Evolutionary conservation across 2,329 filamentous ascomycete genomes (phyloP).

Genomic region (Stagonosporopsis rhizophila): DNA sequence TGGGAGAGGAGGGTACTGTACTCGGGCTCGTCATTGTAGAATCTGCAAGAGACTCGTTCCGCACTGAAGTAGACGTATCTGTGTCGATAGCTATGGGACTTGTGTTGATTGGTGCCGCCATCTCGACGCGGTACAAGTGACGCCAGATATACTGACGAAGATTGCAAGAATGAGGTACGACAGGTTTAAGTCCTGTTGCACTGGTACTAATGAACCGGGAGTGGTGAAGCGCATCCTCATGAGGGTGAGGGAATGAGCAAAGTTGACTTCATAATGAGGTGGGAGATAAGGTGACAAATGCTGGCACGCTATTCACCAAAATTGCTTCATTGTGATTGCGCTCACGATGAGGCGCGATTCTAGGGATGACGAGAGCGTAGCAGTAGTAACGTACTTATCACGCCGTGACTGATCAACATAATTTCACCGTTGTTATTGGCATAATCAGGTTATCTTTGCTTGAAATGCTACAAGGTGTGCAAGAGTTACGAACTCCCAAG

Average conservation of each 20-base stretch:
- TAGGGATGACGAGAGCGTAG: too few species aligned
- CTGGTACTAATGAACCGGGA: background rate
- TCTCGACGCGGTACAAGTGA: background rate
- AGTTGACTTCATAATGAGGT: background rate
- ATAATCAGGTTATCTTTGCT: too few species aligned
- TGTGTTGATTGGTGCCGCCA: background rate
- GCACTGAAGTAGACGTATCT: background rate
- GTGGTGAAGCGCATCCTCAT: background rate
- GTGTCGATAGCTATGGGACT: background rate
- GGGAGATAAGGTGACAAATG: background rate
- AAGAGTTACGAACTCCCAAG: too few species aligned
- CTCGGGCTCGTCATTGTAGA: background rate
- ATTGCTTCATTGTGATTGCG: too few species aligned
- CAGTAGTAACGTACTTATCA: too few species aligned
- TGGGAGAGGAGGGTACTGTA: constrained; percentile 3
- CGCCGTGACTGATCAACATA: too few species aligned
- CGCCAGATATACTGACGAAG: background rate
- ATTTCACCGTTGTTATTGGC: too few species aligned
- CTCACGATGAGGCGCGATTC: too few species aligned
- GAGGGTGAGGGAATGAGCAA: background rate
- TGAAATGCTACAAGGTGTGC: too few species aligned
- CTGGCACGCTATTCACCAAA: too few species aligned
- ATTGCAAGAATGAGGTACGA: background rate
- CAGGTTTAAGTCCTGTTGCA: background rate
- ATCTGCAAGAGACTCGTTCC: background rate